Evolutionary conservation across 164 flowering plant species (phyloP), one percentile per base, ranked within the genome.

Genomic region (Magnolia sinica): DNA sequence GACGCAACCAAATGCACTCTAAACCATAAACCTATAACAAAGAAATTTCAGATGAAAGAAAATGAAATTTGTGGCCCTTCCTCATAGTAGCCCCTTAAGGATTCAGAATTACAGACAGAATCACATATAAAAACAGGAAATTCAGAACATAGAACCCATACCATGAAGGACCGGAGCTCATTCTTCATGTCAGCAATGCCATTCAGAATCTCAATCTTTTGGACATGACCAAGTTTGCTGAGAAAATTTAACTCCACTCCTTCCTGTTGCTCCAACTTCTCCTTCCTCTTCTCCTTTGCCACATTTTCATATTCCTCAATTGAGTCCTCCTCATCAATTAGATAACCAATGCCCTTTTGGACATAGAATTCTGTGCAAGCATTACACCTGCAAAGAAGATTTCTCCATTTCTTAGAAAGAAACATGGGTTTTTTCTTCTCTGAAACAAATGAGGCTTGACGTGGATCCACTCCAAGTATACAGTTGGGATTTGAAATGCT

Each of bases 161-260:
- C 99, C 96, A 96, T 80, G 82, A 94, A 92, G 59, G 90, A 73
- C 27, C 72, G 85, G 27, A 96, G 74, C 84, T 88, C 98, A 79
- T 88, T 87, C 82, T 88, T 90, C 91, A 94, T 88, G 78, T 96
- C 98, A 64, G 93, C 90, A 82, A 96, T 88, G 76, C 98, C 99
- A 87, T 77, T 88, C 76, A 96, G 81, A 77, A 96, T 76, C 86
- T 96, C 98, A 76, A 96, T 86, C 80, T 96, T 92, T 82, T 84
- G 90, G 8, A 91, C 96, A 83, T 92, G 99, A 22, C 91, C 97
- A 63, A 96, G 87, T 19, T 89, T 91, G 73, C 90, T 85, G 18
- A 96, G 85, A 75, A 94, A 86, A 69, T 79, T 87, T 73, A 82
- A 63, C 78, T 89, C 93, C 45, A 74, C 90, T 45, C 92, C 93